phyloP scores from a whole-genome alignment of 176 grass and related monocot genomes.

The Juncus effusus region DNA sequence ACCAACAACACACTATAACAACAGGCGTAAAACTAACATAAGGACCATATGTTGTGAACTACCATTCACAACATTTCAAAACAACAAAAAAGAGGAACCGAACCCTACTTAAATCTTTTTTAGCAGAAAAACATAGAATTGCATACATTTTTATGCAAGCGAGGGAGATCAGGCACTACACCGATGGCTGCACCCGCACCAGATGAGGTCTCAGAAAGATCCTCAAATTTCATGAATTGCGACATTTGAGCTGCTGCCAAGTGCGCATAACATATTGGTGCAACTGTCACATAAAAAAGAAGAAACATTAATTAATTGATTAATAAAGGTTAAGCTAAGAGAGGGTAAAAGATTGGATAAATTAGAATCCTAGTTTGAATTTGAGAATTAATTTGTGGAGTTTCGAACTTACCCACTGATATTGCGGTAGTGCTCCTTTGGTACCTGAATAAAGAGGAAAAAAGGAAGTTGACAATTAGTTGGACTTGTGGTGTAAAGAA shows the following conservation, averaged over 20 bases:
- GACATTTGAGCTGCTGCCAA: conserved; percentile 45
- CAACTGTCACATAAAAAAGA: conserved; percentile 31
- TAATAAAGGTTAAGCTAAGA: not conserved
- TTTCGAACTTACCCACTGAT: conserved; percentile 38
- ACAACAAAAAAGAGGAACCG: too few species aligned
- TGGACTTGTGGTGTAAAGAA: not conserved
- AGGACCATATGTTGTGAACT: too few species aligned
- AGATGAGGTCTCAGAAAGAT: conserved; percentile 36
- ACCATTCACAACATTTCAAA: too few species aligned
- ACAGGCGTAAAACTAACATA: too few species aligned
- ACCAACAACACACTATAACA: too few species aligned
- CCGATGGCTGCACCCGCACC: not conserved
- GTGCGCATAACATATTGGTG: conserved; percentile 52
- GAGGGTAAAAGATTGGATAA: not conserved
- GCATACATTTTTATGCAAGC: conserved; percentile 30
- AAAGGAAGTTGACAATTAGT: not conserved
- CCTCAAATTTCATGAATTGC: conserved; percentile 46
- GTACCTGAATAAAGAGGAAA: conserved; percentile 26
- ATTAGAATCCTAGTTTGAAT: not conserved
- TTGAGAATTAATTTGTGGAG: not conserved
- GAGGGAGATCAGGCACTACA: conserved; percentile 30
- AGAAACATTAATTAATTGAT: not conserved
- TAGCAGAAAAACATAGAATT: conserved; percentile 64
- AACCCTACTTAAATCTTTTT: too few species aligned
- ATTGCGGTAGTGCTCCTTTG: conserved; percentile 61